These are phyloP conservation scores for Powellomyces hirtus DNA, from an alignment of 192 early-diverging fungal genomes.

Conservation along the genomic window DNA sequence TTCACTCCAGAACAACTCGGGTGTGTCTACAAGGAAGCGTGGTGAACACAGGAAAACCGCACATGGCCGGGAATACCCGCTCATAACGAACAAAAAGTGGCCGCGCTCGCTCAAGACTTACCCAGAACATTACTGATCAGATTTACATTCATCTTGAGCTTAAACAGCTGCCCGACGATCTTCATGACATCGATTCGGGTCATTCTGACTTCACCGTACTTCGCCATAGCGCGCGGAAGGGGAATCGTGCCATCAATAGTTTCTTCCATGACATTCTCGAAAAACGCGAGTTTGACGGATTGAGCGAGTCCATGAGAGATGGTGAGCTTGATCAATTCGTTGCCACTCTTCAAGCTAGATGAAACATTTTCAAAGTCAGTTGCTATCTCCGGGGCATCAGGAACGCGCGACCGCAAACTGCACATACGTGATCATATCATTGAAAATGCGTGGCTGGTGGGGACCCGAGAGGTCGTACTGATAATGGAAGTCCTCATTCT, in stretches of 20 bases:
- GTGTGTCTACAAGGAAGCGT: constrained; percentile 93
- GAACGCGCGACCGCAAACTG: background rate
- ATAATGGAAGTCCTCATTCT: constrained; percentile 66
- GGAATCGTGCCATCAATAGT: constrained; percentile 44
- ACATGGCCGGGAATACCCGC: too few relatives aligned
- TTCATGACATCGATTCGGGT: constrained; percentile 42
- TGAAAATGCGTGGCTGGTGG: constrained; percentile 70
- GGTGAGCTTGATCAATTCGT: constrained; percentile 81
- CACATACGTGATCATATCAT: constrained; percentile 75
- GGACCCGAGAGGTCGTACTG: constrained; percentile 64
- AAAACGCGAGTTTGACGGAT: constrained; percentile 87
- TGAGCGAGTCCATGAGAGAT: constrained; percentile 95
- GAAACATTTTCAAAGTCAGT: background rate
- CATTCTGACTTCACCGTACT: constrained; percentile 77
- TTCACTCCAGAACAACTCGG: constrained; percentile 84
- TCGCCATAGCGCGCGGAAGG: constrained; percentile 92
- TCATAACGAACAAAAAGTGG: too few relatives aligned
- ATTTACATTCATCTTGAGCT: constrained; percentile 80
- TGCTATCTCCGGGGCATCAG: background rate
- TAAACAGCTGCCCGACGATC: constrained; percentile 63
- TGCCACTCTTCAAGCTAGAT: constrained; percentile 20
- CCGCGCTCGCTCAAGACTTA: too few relatives aligned
- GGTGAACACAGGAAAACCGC: too few relatives aligned
- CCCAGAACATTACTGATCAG: constrained; percentile 77
- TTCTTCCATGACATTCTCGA: constrained; percentile 89